Evolutionary conservation across 441 rosid species (phyloP), one percentile per base, ranked within the genome.

Genomic region (Daphne laureola): DNA sequence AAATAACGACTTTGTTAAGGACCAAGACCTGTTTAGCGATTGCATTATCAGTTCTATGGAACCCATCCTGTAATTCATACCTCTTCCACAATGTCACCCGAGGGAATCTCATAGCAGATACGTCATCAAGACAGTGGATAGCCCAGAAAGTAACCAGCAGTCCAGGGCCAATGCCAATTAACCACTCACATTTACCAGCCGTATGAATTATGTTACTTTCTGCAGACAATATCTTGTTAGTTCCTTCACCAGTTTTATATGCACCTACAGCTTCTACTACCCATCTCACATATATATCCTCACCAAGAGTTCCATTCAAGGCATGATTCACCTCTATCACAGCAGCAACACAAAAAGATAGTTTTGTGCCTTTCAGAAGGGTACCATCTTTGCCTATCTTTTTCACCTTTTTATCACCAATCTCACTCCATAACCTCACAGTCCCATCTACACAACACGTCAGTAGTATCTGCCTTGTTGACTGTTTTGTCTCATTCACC

Each of bases 361-460:
- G 55, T 40, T 48, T 72, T 15, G 35, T 54, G 41, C 54, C 55
- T 62, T 77, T 82, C 13, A 61, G 67, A 64, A 31, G 17, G 46
- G 23, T 55, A 43, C 51, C 65, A 57, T 80, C 95, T 80, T 66
- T 76, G 64, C 61, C 75, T 15, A 64, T 68, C 60, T 76, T 89
- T 68, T 68, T 84, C 36, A 58, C 68, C 73, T 79, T 86, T 61
- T 82, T 86, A 62, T 63, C 67, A 53, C 84, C 96, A 60, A 80
- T 70, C 78, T 89, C 96, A 55, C 71, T 73, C 98, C 98, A 93
- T 67, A 93, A 72, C 74, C 98, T 83, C 18, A 80, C 82, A 21
- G 92, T 74, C 68, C 98, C 98, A 73, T 93, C 98, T 46, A 87
- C 59, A 71, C 97, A 89, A 71, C 94, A 83, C 16, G 98, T 89